A percentile compares a stretch with the other conserved stretches of the same genome.
These are phyloP conservation scores for Rhodotorula glutinis DNA, from an alignment of 1,284 basidiomycete species.

Conservation along the genomic window DNA sequence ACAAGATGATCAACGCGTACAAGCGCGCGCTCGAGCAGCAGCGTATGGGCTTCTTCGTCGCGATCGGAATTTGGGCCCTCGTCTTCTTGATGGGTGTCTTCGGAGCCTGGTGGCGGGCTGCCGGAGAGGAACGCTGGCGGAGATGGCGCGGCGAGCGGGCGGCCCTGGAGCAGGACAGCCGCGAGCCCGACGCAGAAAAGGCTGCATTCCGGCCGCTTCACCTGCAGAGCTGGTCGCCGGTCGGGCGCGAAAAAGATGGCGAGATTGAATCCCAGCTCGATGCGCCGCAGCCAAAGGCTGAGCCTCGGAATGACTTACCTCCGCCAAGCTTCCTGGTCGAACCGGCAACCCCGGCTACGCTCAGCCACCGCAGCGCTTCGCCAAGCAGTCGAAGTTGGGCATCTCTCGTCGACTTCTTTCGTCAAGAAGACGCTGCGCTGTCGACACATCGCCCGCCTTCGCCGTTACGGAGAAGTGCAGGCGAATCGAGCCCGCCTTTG, in stretches of 20 bases:
- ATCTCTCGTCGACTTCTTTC: conserved; percentile 7
- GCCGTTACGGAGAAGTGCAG: too few species aligned
- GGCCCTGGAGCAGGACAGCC: neutral
- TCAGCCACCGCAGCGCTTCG: too few species aligned
- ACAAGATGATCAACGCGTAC: conserved; percentile 69
- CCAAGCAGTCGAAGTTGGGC: conserved; percentile 10
- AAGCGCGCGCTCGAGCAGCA: conserved; percentile 70
- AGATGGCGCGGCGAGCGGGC: neutral
- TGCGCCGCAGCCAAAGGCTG: too few species aligned
- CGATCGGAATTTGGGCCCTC: conserved; percentile 73
- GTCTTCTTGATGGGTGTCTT: conserved; percentile 69
- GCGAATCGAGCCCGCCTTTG: too few species aligned
- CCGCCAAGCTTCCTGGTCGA: neutral
- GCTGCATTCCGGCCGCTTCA: too few species aligned
- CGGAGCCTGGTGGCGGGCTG: conserved; percentile 58
- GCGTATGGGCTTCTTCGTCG: conserved; percentile 72
- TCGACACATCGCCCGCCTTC: too few species aligned
- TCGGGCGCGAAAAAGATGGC: neutral
- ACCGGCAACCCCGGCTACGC: neutral
- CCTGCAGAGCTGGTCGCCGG: neutral
- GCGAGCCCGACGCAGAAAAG: too few species aligned
- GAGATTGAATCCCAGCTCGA: too few species aligned
- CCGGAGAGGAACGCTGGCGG: neutral
- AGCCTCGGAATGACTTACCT: neutral
- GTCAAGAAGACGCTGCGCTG: too few species aligned